Conservation (phyloP, 2,329 filamentous ascomycete genomes). For the Sporothrix phasma region DNA sequence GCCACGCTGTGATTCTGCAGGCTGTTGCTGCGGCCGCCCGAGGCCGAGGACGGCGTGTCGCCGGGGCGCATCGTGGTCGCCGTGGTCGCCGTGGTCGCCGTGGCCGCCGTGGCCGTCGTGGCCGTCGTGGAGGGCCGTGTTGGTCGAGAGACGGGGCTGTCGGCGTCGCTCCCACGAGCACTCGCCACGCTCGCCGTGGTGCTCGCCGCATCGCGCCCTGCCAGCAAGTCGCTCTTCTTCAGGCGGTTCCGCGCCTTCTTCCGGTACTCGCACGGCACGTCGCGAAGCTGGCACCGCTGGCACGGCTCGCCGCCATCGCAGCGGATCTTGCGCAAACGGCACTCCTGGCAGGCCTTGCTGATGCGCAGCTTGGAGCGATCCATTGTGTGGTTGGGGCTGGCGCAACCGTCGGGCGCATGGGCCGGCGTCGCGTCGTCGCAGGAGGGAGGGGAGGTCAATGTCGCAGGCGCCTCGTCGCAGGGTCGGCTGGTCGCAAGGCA, state of each 20-base stretch:
- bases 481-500: no score
- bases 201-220: not conserved
- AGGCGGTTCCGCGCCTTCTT: conserved; percentile 18
- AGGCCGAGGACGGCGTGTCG: not conserved
- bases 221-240: conserved; percentile 12
- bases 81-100: not conserved
- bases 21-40: not conserved
- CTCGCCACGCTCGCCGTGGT: not conserved
- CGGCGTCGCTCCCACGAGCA: not conserved
- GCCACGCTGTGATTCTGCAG: conserved; percentile 17
- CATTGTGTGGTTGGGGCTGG: not conserved
- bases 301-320: conserved; percentile 18
- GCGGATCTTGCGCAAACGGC: conserved; percentile 17
- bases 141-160: no score
- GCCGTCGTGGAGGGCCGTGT: not conserved
- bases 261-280: conserved; percentile 17
- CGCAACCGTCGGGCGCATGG: no score
- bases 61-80: not conserved
- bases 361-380: conserved; percentile 17
- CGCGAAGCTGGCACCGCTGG: conserved; percentile 15
- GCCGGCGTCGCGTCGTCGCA: no score
- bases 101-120: not conserved
- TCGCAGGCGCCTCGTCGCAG: no score
- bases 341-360: conserved; percentile 19
- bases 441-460: no score